Evolutionary conservation across 176 grass and related monocot species (phyloP), one percentile per base, ranked within the genome.

Genomic region (Raddia distichophylla): DNA sequence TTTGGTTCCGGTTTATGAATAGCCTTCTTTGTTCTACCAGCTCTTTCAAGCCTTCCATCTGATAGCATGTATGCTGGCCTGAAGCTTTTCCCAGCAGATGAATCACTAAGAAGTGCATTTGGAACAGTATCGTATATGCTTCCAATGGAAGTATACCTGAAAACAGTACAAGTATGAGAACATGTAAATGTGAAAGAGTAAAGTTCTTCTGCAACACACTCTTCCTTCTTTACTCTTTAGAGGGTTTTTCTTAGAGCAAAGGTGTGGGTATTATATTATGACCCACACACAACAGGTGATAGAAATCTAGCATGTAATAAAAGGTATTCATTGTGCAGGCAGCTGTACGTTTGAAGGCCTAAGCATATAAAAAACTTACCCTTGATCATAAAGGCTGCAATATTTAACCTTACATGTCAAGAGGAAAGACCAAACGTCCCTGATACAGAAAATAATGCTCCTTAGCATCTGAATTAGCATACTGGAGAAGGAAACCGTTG

Each of bases 401-500:
- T 99, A 99, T 64, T 91, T 91, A 73, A 99, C 90, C 68, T 99
- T 99, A 86, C 93, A 95, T 58, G 89, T 95, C 77, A 93, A 79
- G 74, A 99, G 85, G 82, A 99, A 99, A 80, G 93, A 93, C 96
- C 96, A 99, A 71, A 99, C 92, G 90, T 99, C 96, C 86, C 96
- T 95, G 88, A 42, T 66, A 87, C 44, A 80, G 52, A 88, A 87
- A 54, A 65, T 57, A 70, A 62, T 85, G 64, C 5, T 76, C 60
- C 76, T 57, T 79, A 89, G 62, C 71, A 73, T 73, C 20, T 77
- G 66, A 81, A 86, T 71, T 45, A 73, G 66, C 57, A 78, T 20
- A 45, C 72, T 60, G 73, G 10, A 73, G 6, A 81, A 77, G 5
- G n/a, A 11, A 77, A 69, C 19, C 66, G 71, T 49, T 82, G 47